phyloP scores from a whole-genome alignment of 2,329 filamentous ascomycete genomes.

The Westerdykella ornata region DNA sequence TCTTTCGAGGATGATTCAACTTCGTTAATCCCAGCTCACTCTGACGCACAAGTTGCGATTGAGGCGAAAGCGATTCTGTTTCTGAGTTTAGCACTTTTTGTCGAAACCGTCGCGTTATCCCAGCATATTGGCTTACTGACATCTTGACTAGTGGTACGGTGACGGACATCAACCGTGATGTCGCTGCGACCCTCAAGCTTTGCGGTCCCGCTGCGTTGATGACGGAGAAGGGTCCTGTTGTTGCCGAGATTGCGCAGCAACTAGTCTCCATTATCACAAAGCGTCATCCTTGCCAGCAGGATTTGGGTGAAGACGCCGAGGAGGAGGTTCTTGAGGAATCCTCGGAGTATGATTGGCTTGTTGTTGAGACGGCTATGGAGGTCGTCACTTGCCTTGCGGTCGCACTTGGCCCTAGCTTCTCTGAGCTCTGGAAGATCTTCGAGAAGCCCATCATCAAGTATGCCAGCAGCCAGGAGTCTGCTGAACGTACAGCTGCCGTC shows the following conservation, averaged over 20 bases:
- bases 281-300: slow-evolving; percentile 86
- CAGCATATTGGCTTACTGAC: not conserved
- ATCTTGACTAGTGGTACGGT: slow-evolving; percentile 61
- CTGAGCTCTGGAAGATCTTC: slow-evolving; percentile 90
- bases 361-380: slow-evolving; percentile 89
- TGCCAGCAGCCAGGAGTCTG: slow-evolving; percentile 73
- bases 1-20: slow-evolving; percentile 63
- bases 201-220: slow-evolving; percentile 81
- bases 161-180: slow-evolving; percentile 90
- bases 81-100: slow-evolving; percentile 40
- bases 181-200: slow-evolving; percentile 82
- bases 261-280: slow-evolving; percentile 77
- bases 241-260: slow-evolving; percentile 69
- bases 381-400: slow-evolving; percentile 78
- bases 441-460: slow-evolving; percentile 88
- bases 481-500: slow-evolving; percentile 83
- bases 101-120: slow-evolving; percentile 2
- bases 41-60: slow-evolving; percentile 79
- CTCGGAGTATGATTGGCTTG: slow-evolving; percentile 95
- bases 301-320: slow-evolving; percentile 72
- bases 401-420: slow-evolving; percentile 73
- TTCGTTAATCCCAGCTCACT: slow-evolving; percentile 99
- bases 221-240: slow-evolving; percentile 56
- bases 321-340: slow-evolving; percentile 63
- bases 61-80: slow-evolving; percentile 76